These are phyloP conservation scores for Nepenthes gracilis DNA, from an alignment of 148 eudicot genomes.

Conservation along the genomic window DNA sequence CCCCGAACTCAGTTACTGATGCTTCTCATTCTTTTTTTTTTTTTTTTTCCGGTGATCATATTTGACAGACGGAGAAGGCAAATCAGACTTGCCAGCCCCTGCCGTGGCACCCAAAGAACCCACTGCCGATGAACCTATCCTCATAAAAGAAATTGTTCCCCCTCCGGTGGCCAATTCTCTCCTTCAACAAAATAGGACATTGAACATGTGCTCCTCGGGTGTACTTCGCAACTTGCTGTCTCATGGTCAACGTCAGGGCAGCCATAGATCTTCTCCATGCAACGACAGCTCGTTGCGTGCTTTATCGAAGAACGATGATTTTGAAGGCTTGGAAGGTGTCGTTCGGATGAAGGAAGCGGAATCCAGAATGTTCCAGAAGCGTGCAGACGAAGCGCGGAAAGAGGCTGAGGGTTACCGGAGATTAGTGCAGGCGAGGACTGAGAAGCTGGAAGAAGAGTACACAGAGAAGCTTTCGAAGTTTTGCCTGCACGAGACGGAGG, in stretches of 20 bases:
- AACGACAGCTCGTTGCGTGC: constrained; percentile 45
- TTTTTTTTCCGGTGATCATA: no score
- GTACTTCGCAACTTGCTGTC: constrained; percentile 19
- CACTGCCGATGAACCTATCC: constrained; percentile 13
- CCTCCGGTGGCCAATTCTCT: constrained; percentile 18
- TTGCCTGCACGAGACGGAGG: constrained; percentile 61
- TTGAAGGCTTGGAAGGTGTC: constrained; percentile 59
- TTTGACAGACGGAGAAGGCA: constrained; percentile 24
- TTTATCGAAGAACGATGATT: constrained; percentile 31
- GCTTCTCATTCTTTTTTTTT: background rate
- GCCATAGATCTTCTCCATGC: constrained; percentile 13
- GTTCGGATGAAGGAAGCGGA: constrained; percentile 64
- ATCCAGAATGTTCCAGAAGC: constrained; percentile 65
- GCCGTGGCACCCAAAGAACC: constrained; percentile 21
- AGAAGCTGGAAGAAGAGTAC: constrained; percentile 65
- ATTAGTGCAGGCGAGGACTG: constrained; percentile 29
- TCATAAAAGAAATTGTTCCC: constrained; percentile 17
- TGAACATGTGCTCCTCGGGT: constrained; percentile 19
- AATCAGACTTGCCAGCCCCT: constrained; percentile 21
- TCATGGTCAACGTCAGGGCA: constrained; percentile 20
- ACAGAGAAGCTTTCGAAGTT: constrained; percentile 52
- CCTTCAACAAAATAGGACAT: constrained; percentile 23
- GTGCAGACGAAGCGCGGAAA: constrained; percentile 79
- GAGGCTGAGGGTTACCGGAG: constrained; percentile 50
- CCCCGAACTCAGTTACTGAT: background rate